Base-by-base conservation (phyloP, 164 flowering plant species). In the Aristolochia fimbriata region DNA sequence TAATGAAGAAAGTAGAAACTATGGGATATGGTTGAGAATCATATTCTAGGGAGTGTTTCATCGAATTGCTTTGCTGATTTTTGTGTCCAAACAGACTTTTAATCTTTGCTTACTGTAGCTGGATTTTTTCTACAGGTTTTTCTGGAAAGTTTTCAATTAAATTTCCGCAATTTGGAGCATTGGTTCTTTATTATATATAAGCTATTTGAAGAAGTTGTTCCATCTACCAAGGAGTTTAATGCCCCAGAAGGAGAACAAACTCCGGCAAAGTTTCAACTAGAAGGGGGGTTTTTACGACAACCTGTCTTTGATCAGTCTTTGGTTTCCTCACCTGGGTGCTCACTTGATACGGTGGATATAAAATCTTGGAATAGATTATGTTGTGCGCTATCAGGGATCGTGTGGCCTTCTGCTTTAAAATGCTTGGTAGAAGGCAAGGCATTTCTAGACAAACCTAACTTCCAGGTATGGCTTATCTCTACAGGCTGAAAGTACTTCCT, bases 251-350 rank as follows among this genome's bases (percentile, higher is more conserved):
- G 60, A 68, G 65, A 60, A 22, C 47, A 65, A 54, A 75, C 56
- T 47, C 16, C 53, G 33, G 56, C 66, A 11, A 78, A 68, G 31
- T 70, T 78, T 65, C 80, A 80, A 59, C 75, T 79, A 25, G 83
- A 81, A 70, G 98, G 98, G 57, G 96, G 96, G 41, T 92, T 92
- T 78, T 66, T 92, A 63, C 75, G 67, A 71, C 89, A 84, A 64
- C 85, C 93, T 16, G 62, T 48, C 15, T 69, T 81, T 66, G 78
- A 70, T 61, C 61, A 76, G 51, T 55, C 62, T n/a, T 61, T 65
- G 21, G 62, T 30, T 15, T 63, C 54, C 62, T 54, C 12, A 43
- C 46, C 51, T 62, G 64, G 37, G 30, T 19, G 20, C 55, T 27
- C 60, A 0, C 64, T 72, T 60, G 66, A 59, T 61, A 17, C 19